A percentile compares a stretch with the other conserved stretches of the same genome.
These are phyloP conservation scores for Rhizopus sp. DNA, from an alignment of 371 early-diverging fungal species.

Conservation along the genomic window DNA sequence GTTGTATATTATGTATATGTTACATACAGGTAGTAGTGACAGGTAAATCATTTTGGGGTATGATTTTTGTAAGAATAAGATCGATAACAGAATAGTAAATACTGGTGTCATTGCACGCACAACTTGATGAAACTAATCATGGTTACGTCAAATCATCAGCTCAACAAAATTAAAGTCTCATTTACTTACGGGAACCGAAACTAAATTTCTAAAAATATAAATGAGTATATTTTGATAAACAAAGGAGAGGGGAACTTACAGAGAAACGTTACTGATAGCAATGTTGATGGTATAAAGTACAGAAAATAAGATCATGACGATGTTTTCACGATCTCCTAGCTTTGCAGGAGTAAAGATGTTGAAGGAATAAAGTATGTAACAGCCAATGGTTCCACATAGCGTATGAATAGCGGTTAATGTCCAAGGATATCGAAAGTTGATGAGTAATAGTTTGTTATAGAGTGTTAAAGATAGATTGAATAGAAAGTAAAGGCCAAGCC, in stretches of 20 bases:
- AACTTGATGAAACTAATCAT: slow-evolving; percentile 75
- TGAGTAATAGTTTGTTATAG: slow-evolving; percentile 81
- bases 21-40: slow-evolving; percentile 63
- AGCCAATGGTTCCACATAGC: slow-evolving; percentile 69
- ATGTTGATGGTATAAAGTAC: slow-evolving; percentile 89
- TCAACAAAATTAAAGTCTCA: slow-evolving; percentile 1
- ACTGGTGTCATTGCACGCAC: slow-evolving; percentile 87
- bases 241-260: slow-evolving; percentile 55
- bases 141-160: slow-evolving; percentile 11
- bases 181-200: slow-evolving; percentile 25
- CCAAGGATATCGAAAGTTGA: slow-evolving; percentile 84
- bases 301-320: slow-evolving; percentile 78
- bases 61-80: slow-evolving; percentile 56
- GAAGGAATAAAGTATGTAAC: slow-evolving; percentile 45
- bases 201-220: slow-evolving; percentile 16
- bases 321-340: slow-evolving; percentile 61
- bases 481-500: slow-evolving; percentile 75
- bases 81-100: slow-evolving; percentile 73
- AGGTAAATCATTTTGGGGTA: slow-evolving; percentile 62
- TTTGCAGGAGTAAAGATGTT: slow-evolving; percentile 65
- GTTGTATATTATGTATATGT: neutral
- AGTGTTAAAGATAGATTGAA: slow-evolving; percentile 82
- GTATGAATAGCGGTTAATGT: slow-evolving; percentile 86
- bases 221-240: neutral
- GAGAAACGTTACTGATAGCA: slow-evolving; percentile 82